Conservation (phyloP, 2,329 filamentous ascomycete species). For the Trichothecium sympodiale region DNA sequence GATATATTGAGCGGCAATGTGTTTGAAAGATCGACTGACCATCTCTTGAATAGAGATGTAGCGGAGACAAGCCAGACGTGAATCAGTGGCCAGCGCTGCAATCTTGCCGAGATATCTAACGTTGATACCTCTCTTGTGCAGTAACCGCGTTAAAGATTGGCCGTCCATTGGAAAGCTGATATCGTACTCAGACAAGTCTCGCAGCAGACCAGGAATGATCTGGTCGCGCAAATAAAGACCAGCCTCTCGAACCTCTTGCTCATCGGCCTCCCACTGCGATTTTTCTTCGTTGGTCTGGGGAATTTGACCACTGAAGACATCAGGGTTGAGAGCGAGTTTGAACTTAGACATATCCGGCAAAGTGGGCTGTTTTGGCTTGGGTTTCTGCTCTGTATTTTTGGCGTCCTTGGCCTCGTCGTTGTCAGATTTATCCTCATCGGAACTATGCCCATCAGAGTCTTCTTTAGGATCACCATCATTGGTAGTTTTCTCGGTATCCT, state of each 20-base stretch:
- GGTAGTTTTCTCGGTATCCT: slow-evolving; percentile 10
- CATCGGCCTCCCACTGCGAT: slow-evolving; percentile 69
- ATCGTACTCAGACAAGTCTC: slow-evolving; percentile 82
- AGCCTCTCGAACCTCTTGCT: slow-evolving; percentile 76
- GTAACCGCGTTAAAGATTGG: slow-evolving; percentile 72
- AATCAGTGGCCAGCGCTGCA: slow-evolving; percentile 51
- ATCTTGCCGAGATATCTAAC: slow-evolving; percentile 88
- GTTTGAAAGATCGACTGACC: slow-evolving; percentile 92
- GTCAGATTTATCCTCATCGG: slow-evolving; percentile 15
- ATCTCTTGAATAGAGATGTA: slow-evolving; percentile 81
- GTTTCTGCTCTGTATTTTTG: slow-evolving; percentile 6
- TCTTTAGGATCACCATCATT: slow-evolving; percentile 22
- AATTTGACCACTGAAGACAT: slow-evolving; percentile 85
- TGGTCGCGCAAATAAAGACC: slow-evolving; percentile 67
- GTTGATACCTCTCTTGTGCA: slow-evolving; percentile 97
- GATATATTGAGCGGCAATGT: slow-evolving; percentile 70
- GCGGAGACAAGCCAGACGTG: slow-evolving; percentile 65
- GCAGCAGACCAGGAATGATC: slow-evolving; percentile 74
- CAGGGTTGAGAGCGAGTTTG: slow-evolving; percentile 81
- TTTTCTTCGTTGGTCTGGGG: slow-evolving; percentile 89
- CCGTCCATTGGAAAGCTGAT: slow-evolving; percentile 98
- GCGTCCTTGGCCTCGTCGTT: slow-evolving; percentile 9
- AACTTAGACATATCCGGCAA: slow-evolving; percentile 82
- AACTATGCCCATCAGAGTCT: slow-evolving; percentile 23
- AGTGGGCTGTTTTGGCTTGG: slow-evolving; percentile 23